Conservation (phyloP, 495 filamentous ascomycete genomes). For the Bryoglossum gracile region DNA sequence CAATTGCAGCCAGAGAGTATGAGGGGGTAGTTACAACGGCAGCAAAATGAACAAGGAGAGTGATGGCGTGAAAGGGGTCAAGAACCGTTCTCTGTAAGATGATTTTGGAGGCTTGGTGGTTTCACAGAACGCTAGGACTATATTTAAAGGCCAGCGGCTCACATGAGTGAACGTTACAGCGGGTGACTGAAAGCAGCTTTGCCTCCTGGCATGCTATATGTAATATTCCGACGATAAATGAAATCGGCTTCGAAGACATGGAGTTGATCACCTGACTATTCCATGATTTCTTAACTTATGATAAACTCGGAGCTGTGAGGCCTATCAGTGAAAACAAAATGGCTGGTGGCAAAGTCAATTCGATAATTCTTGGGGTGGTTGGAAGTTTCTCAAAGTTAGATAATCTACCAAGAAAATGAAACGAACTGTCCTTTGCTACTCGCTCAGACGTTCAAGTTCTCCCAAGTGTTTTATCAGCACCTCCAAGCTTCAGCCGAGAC, state of each 20-base stretch:
- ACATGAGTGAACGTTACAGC: not conserved
- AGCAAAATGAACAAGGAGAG: slow-evolving; percentile 16
- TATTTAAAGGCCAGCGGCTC: not conserved
- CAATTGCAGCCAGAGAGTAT: slow-evolving; percentile 84
- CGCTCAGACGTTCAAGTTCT: not conserved
- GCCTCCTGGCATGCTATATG: slow-evolving; percentile 5
- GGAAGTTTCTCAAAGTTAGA: not conserved
- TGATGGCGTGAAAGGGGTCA: not conserved
- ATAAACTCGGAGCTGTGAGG: too few species aligned
- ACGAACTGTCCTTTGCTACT: not conserved
- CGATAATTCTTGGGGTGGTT: too few species aligned
- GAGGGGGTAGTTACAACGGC: slow-evolving; percentile 60
- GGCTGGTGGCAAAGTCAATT: too few species aligned
- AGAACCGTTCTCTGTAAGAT: slow-evolving; percentile 13
- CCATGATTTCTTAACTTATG: too few species aligned
- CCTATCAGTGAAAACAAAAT: too few species aligned
- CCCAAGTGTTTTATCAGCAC: not conserved
- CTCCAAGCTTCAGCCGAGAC: slow-evolving; percentile 10
- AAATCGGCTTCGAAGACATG: not conserved
- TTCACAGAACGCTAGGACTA: too few species aligned
- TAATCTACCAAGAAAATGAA: not conserved
- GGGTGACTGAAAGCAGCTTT: not conserved
- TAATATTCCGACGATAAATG: slow-evolving; percentile 19
- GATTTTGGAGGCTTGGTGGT: slow-evolving; percentile 11
- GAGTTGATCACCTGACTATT: not conserved